Evolutionary conservation across 2,329 filamentous ascomycete species (phyloP).

Genomic region (Davidsoniella neocaledoniae): DNA sequence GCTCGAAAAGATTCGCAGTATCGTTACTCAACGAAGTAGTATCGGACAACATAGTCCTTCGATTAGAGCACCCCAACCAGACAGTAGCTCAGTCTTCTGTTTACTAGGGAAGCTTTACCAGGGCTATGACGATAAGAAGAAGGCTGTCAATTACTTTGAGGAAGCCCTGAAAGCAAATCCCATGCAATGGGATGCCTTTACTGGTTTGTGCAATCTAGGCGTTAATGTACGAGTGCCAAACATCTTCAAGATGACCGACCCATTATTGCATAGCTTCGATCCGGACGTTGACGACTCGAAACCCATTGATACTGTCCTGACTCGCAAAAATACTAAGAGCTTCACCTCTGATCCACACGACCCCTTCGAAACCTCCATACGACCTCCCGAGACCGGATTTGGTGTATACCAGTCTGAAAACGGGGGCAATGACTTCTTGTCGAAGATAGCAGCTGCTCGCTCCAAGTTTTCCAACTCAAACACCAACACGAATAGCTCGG

Average conservation of each 20-base stretch:
- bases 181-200: conserved; percentile 97
- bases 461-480: conserved; percentile 21
- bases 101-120: conserved; percentile 77
- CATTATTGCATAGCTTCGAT: conserved; percentile 31
- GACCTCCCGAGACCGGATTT: conserved; percentile 7
- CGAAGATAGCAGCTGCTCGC: conserved; percentile 36
- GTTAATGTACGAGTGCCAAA: conserved; percentile 67
- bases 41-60: conserved; percentile 73
- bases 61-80: conserved; percentile 56
- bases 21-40: conserved; percentile 59
- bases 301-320: conserved; percentile 8
- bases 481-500: conserved; percentile 19
- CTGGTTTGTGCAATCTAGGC: conserved; percentile 72
- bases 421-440: conserved; percentile 30
- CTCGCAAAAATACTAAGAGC: conserved; percentile 11
- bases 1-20: conserved; percentile 62
- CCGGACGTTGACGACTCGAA: conserved; percentile 13
- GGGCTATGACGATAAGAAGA: conserved; percentile 64
- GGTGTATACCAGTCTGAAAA: conserved; percentile 13
- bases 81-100: conserved; percentile 69
- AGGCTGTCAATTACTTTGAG: conserved; percentile 73
- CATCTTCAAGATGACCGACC: conserved; percentile 61
- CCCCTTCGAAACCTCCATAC: conserved; percentile 29
- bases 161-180: conserved; percentile 80
- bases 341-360: conserved; percentile 20